Percentiles rank a stretch among this genome's conserved stretches.
Conservation (phyloP, 208 protist genomes). For the Plasmodiophora brassicae region DNA sequence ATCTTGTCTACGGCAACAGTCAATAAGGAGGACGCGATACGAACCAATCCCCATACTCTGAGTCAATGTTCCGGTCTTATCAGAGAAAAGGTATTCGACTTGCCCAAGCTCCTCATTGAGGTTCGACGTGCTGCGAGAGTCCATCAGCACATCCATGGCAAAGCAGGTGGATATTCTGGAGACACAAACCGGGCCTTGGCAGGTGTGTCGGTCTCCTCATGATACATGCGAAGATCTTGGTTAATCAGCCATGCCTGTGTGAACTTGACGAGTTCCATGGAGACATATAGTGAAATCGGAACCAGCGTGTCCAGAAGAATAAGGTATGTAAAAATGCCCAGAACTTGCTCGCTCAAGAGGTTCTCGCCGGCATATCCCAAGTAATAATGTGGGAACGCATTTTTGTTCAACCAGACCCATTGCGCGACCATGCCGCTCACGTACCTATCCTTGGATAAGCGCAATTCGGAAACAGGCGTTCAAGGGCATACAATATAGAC, state of each 20-base stretch:
- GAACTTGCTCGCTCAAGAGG: no score
- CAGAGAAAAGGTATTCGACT: constrained; percentile 65
- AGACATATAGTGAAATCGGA: constrained; percentile 52
- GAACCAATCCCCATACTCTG: constrained; percentile 45
- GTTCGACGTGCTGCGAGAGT: constrained; percentile 39
- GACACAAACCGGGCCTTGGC: constrained; percentile 16
- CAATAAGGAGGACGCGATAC: not conserved
- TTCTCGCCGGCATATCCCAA: not conserved
- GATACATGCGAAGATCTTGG: constrained; percentile 57
- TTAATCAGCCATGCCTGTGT: constrained; percentile 48
- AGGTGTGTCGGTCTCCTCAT: constrained; percentile 50
- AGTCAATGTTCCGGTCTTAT: constrained; percentile 71
- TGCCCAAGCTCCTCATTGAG: constrained; percentile 62
- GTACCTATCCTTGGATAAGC: no score
- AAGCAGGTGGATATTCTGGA: not conserved
- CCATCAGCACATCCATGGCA: not conserved
- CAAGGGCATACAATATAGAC: not conserved
- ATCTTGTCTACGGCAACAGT: constrained; percentile 46
- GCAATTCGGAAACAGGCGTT: no score
- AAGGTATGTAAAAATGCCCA: constrained; percentile 35
- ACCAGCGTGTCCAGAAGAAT: constrained; percentile 43
- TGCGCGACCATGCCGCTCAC: not conserved
- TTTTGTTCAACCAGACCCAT: not conserved
- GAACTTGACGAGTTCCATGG: constrained; percentile 47
- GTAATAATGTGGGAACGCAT: not conserved